Percentiles rank a stretch among this genome's conserved stretches.
Conservation (phyloP, 2,329 filamentous ascomycete genomes). For the Trichophyton rubrum region DNA sequence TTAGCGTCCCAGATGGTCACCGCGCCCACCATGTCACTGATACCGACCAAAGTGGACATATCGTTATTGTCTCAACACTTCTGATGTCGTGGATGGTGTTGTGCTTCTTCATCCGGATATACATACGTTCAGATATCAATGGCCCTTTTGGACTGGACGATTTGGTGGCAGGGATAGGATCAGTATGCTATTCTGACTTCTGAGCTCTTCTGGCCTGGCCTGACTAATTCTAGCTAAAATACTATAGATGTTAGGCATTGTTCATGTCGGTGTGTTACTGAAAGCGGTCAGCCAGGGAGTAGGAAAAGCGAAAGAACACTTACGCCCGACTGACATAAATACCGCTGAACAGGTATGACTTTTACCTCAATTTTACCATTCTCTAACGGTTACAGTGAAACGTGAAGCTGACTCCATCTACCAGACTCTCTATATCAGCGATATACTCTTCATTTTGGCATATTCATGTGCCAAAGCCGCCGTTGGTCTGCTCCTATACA, state of each 20-base stretch:
- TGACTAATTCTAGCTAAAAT: not conserved
- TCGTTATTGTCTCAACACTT: constrained; percentile 6
- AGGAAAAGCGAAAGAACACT: constrained; percentile 5
- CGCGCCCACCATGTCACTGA: constrained; percentile 8
- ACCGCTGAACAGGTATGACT: constrained; percentile 6
- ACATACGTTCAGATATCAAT: constrained; percentile 18
- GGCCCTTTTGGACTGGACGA: constrained; percentile 18
- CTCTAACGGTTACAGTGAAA: not conserved
- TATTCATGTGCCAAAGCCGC: constrained; percentile 21
- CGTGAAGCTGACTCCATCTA: not conserved
- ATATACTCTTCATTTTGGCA: constrained; percentile 18
- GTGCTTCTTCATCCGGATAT: constrained; percentile 11
- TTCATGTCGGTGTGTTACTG: constrained; percentile 8
- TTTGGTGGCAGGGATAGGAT: constrained; percentile 12
- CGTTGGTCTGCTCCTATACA: constrained; percentile 19
- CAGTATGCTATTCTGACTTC: constrained; percentile 9
- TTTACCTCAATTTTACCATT: not conserved
- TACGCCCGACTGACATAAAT: not conserved
- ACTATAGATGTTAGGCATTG: constrained; percentile 5
- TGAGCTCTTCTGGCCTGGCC: not conserved
- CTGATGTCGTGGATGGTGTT: constrained; percentile 12
- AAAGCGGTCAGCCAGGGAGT: constrained; percentile 7
- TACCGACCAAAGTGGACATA: constrained; percentile 4
- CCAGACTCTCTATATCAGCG: constrained; percentile 6
- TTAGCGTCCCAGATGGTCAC: not conserved